Evolutionary conservation across 306 rosid genomes (phyloP).

Genomic region (Cucurbita ficifolia): DNA sequence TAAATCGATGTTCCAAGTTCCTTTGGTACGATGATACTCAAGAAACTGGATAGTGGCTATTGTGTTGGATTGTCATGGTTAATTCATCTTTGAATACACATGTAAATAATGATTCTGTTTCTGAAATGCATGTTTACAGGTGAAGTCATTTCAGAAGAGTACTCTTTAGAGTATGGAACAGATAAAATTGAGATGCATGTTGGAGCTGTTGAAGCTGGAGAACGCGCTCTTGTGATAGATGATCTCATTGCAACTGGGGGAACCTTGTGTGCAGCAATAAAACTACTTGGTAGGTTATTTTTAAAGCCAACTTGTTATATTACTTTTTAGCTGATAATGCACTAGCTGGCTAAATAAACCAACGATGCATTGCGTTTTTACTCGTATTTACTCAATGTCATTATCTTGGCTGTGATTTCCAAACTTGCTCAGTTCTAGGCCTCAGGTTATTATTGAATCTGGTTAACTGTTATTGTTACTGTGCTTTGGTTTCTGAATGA

Average conservation of each 20-base stretch:
- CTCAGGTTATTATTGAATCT: neutral
- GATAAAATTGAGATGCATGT: conserved; percentile 96
- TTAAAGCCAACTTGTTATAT: neutral
- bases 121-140: conserved; percentile 29
- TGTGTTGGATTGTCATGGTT: neutral
- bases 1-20: neutral
- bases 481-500: neutral
- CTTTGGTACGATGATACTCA: neutral
- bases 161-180: conserved; percentile 90
- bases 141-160: conserved; percentile 89
- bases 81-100: neutral
- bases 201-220: conserved; percentile 83
- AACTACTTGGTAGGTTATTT: conserved; percentile 54
- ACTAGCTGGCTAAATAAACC: neutral
- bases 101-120: neutral
- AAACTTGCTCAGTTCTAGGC: neutral
- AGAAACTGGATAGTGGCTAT: neutral
- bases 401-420: neutral
- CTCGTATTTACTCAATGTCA: neutral
- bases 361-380: neutral
- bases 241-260: conserved; percentile 99
- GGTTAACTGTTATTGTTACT: neutral
- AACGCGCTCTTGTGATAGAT: conserved; percentile 80
- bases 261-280: conserved; percentile 80
- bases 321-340: neutral